Conservation (phyloP, 305 asterid genomes). For the Fraxinus baroniana region DNA sequence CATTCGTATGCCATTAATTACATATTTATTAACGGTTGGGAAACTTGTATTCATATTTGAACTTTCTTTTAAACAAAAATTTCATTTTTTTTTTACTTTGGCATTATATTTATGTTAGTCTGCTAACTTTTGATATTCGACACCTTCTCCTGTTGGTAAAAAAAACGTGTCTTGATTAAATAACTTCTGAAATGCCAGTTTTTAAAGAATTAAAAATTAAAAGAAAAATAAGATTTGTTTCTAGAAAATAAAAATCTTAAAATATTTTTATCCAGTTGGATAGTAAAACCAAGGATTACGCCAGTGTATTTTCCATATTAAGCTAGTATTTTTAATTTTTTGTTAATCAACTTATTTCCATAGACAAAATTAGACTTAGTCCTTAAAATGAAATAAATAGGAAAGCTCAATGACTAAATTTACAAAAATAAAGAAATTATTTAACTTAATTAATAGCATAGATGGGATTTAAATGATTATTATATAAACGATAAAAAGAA, state of each 20-base stretch:
- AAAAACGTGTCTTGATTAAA: background rate
- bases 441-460: too few relatives aligned
- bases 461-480: too few relatives aligned
- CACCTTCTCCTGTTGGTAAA: background rate
- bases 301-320: background rate
- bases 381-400: background rate
- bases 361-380: background rate
- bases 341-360: too few relatives aligned
- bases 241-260: background rate
- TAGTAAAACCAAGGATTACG: background rate
- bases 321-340: background rate
- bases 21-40: background rate
- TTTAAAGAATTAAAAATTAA: background rate
- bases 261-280: too few relatives aligned
- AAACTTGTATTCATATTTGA: background rate
- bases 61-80: too few relatives aligned
- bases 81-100: background rate
- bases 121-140: background rate
- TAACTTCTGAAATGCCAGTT: background rate
- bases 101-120: background rate
- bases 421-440: too few relatives aligned
- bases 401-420: too few relatives aligned
- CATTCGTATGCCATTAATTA: background rate
- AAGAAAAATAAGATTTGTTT: background rate
- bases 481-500: too few relatives aligned